phyloP scores from a whole-genome alignment of 306 rosid genomes.

The Lablab purpureus region DNA sequence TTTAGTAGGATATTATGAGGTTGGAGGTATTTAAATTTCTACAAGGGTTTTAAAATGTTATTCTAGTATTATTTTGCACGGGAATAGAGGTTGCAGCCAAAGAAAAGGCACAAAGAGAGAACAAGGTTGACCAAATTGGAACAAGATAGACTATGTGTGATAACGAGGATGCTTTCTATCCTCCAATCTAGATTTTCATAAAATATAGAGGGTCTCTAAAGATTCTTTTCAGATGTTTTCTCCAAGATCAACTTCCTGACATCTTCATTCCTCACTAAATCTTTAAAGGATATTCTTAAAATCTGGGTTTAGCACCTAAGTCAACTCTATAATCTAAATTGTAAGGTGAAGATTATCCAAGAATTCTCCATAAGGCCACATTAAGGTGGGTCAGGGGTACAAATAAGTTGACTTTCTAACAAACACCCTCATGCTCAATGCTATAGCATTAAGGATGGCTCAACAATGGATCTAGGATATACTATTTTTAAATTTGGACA shows the following conservation, averaged over 20 bases:
- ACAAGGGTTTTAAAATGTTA: neutral
- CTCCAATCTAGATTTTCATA: too few species aligned
- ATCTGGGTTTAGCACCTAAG: neutral
- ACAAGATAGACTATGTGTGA: too few species aligned
- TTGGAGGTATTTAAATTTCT: constrained; percentile 1
- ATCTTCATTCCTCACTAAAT: neutral
- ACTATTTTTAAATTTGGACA: neutral
- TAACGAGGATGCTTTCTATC: too few species aligned
- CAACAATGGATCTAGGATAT: neutral
- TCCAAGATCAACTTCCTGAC: neutral
- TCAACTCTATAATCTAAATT: neutral
- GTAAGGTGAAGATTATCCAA: neutral
- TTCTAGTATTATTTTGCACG: neutral
- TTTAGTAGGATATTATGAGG: neutral
- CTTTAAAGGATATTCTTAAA: neutral
- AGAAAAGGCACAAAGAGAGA: neutral
- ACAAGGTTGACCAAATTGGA: neutral
- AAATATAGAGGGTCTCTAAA: neutral
- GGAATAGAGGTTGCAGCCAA: neutral
- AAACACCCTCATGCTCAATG: neutral
- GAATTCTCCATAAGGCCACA: neutral
- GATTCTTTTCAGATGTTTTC: neutral
- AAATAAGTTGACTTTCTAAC: neutral
- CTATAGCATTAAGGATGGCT: neutral
- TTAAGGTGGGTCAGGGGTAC: neutral